Evolutionary conservation across 2,329 filamentous ascomycete species (phyloP).

Genomic region (Meredithiella fracta): DNA sequence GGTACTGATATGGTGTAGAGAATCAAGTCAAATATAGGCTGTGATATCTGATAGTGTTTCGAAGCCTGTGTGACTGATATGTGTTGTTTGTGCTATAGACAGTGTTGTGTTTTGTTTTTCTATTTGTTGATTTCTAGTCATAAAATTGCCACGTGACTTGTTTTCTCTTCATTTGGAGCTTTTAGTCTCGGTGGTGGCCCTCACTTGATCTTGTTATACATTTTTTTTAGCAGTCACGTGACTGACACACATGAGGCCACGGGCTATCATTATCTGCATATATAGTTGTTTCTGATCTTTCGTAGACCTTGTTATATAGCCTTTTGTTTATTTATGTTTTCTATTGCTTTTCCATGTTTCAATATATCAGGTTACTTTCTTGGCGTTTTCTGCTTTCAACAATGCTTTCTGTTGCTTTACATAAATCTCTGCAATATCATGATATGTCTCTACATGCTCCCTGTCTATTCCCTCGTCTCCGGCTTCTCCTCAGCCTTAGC

Average conservation of each 20-base stretch:
- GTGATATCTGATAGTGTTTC: too few relatives aligned
- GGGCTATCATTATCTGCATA: not conserved
- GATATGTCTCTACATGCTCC: not conserved
- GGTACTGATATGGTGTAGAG: conserved; percentile 3
- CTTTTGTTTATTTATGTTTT: not conserved
- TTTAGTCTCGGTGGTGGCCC: not conserved
- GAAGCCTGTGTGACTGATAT: too few relatives aligned
- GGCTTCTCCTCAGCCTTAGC: not conserved
- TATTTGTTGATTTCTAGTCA: not conserved
- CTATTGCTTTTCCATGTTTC: not conserved
- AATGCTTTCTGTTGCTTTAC: not conserved
- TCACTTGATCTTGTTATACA: not conserved
- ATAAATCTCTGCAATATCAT: not conserved
- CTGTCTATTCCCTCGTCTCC: not conserved
- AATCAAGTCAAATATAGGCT: too few relatives aligned
- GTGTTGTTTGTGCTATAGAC: not conserved
- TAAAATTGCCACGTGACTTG: not conserved
- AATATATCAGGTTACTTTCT: conserved; percentile 4
- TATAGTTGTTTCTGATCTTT: not conserved
- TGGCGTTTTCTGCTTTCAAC: not conserved
- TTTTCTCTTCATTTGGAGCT: too few relatives aligned
- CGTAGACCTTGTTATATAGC: not conserved
- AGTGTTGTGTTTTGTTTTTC: not conserved
- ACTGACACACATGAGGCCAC: too few relatives aligned
- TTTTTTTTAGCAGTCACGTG: not conserved